Conservation (phyloP, 495 filamentous ascomycete species). For the Friedmanniomyces endolithicus region DNA sequence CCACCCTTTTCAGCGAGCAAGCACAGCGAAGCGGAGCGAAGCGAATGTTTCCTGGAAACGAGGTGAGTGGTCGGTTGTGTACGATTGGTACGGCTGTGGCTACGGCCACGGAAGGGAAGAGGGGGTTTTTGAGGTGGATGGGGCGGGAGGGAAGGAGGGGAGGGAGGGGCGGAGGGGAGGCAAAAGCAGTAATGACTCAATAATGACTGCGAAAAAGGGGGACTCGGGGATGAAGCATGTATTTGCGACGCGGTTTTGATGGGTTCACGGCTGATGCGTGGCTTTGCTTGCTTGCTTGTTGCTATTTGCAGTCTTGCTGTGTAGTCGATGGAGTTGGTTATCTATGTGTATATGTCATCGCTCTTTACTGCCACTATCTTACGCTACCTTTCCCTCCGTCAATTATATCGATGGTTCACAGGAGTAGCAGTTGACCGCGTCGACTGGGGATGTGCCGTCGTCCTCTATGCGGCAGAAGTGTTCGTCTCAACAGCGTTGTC, state of each 20-base stretch:
- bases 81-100: slow-evolving; percentile 1
- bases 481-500: too few species aligned
- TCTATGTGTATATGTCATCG: too few species aligned
- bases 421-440: too few species aligned
- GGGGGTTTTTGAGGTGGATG: too few species aligned
- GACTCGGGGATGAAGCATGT: neutral
- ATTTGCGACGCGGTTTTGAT: neutral
- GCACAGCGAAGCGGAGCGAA: neutral
- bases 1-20: slow-evolving; percentile 6
- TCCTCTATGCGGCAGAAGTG: too few species aligned
- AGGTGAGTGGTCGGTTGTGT: neutral
- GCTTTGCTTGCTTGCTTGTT: neutral
- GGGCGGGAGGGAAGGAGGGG: too few species aligned
- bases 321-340: too few species aligned
- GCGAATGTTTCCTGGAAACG: neutral
- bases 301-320: too few species aligned
- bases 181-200: slow-evolving; percentile 3
- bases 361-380: too few species aligned
- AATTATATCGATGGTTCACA: too few species aligned
- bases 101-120: neutral
- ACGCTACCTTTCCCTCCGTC: too few species aligned
- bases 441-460: too few species aligned
- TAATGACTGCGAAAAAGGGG: neutral
- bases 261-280: neutral
- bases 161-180: neutral